Evolutionary conservation across 1,284 basidiomycete species (phyloP).

Genomic region (Earliella scabrosa): DNA sequence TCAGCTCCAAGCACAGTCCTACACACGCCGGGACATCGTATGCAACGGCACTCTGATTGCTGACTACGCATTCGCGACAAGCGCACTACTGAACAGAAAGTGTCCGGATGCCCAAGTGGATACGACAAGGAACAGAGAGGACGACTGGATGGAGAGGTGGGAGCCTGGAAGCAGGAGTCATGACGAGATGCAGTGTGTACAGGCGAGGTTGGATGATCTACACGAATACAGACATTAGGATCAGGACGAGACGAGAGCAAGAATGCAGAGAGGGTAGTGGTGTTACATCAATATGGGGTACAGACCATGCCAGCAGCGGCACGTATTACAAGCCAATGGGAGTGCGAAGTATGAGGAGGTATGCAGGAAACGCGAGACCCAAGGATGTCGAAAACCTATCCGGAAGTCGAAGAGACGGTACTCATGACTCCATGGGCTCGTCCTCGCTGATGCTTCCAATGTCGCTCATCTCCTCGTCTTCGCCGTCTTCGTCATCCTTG

Average conservation of each 20-base stretch:
- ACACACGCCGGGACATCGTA: not conserved
- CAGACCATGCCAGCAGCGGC: conserved; percentile 20
- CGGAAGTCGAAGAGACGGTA: too few species aligned
- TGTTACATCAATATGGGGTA: conserved; percentile 21
- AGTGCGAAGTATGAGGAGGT: not conserved
- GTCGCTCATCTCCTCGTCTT: conserved; percentile 92
- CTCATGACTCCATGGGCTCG: conserved; percentile 35
- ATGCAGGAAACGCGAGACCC: conserved; percentile 19
- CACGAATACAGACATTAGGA: conserved; percentile 18
- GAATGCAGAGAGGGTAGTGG: not conserved
- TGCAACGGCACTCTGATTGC: not conserved
- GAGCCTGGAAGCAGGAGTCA: not conserved
- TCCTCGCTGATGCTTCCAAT: conserved; percentile 87
- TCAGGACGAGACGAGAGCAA: conserved; percentile 7
- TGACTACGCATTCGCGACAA: not conserved
- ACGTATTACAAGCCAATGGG: conserved; percentile 15
- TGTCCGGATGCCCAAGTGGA: conserved; percentile 3
- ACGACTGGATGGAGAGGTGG: not conserved
- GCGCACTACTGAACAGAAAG: not conserved
- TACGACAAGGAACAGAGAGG: not conserved
- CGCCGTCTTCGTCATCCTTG: conserved; percentile 67
- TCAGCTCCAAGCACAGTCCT: not conserved
- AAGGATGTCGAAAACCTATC: too few species aligned
- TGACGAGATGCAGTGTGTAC: not conserved
- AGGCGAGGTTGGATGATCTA: conserved; percentile 7